These are phyloP conservation scores for Arthroderma sp. DNA, from an alignment of 2,329 filamentous ascomycete species.

Conservation along the genomic window DNA sequence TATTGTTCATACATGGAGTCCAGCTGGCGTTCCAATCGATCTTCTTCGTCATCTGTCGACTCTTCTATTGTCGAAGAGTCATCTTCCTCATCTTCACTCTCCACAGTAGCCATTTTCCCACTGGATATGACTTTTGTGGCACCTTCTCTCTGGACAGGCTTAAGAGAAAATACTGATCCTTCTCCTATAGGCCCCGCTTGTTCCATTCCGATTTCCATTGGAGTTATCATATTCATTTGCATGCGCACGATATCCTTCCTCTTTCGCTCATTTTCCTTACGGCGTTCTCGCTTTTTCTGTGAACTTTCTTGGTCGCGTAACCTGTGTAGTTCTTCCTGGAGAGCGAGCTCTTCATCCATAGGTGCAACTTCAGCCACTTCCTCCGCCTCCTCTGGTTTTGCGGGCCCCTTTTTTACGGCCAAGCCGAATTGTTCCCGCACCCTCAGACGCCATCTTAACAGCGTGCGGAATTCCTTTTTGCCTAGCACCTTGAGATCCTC, in stretches of 20 bases:
- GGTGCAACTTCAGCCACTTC: constrained; percentile 72
- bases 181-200: constrained; percentile 66
- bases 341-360: constrained; percentile 89
- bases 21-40: constrained; percentile 69
- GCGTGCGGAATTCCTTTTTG: constrained; percentile 81
- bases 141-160: constrained; percentile 62
- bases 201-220: constrained; percentile 90
- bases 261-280: constrained; percentile 85
- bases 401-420: constrained; percentile 52
- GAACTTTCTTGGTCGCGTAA: constrained; percentile 66
- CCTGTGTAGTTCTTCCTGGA: constrained; percentile 74
- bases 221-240: constrained; percentile 93
- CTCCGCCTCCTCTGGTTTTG: constrained; percentile 42
- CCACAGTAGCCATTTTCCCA: constrained; percentile 59
- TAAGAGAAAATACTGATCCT: constrained; percentile 76
- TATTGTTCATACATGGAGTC: constrained; percentile 81
- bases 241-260: constrained; percentile 89
- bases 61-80: constrained; percentile 47
- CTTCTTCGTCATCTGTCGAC: constrained; percentile 61
- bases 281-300: constrained; percentile 68
- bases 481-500: constrained; percentile 79
- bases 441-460: constrained; percentile 79
- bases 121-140: constrained; percentile 56
- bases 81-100: constrained; percentile 48
- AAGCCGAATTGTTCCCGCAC: constrained; percentile 87